Conservation (phyloP, 495 filamentous ascomycete species). For the Daldinia bambusicola region DNA sequence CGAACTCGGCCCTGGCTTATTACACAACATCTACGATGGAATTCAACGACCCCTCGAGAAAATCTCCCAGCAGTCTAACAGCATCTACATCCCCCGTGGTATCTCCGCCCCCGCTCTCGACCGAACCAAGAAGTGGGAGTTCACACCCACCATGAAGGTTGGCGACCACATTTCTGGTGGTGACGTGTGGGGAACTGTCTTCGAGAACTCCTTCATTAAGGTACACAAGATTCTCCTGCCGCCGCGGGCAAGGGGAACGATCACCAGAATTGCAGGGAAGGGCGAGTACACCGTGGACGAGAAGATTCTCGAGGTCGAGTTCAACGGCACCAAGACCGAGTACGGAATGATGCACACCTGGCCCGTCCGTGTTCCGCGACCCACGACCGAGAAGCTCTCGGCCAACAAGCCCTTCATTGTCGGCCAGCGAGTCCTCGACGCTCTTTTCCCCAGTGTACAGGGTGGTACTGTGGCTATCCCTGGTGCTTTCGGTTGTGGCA, state of each 20-base stretch:
- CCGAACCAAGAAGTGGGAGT: constrained; percentile 93
- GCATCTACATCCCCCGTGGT: constrained; percentile 97
- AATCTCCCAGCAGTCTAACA: constrained; percentile 78
- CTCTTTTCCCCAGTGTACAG: constrained; percentile 97
- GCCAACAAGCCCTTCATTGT: constrained; percentile 92
- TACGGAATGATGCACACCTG: constrained; percentile 98
- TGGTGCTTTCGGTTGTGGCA: constrained; percentile 98
- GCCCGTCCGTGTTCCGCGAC: constrained; percentile 97
- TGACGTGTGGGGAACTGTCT: constrained; percentile 92
- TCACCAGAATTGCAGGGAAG: constrained; percentile 86
- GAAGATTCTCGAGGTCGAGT: constrained; percentile 95
- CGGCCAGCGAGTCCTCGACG: constrained; percentile 94
- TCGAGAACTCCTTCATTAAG: constrained; percentile 94
- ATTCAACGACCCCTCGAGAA: constrained; percentile 93
- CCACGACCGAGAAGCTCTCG: constrained; percentile 87
- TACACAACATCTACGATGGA: constrained; percentile 99
- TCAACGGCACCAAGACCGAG: constrained; percentile 92
- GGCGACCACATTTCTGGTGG: constrained; percentile 97
- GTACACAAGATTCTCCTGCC: constrained; percentile 97
- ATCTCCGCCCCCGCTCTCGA: constrained; percentile 89
- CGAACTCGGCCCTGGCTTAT: constrained; percentile 94
- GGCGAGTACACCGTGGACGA: constrained; percentile 94
- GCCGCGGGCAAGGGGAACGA: constrained; percentile 87
- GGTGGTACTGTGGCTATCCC: constrained; percentile 98
- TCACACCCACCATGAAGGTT: constrained; percentile 87